Conservation (phyloP, 805 yeast species). For the Yarrowia sp. region DNA sequence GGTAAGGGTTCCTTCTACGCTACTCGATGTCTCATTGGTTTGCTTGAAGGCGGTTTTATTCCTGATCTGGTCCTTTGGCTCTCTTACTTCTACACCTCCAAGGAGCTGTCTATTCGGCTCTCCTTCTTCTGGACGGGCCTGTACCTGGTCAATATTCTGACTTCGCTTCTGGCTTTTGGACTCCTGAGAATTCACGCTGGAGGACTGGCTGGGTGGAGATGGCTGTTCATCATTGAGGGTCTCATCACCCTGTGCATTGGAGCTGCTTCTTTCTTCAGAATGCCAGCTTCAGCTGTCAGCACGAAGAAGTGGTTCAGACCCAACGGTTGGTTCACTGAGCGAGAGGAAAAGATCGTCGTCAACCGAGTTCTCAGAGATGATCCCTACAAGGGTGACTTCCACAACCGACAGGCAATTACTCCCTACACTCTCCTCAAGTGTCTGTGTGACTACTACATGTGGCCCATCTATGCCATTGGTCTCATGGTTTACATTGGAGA, state of each 20-base stretch:
- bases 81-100: slow-evolving; percentile 60
- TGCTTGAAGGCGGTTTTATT: slow-evolving; percentile 66
- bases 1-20: slow-evolving; percentile 46
- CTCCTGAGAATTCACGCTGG: slow-evolving; percentile 53
- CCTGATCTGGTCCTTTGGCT: slow-evolving; percentile 63
- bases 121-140: slow-evolving; percentile 60
- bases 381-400: slow-evolving; percentile 62
- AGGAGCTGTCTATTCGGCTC: slow-evolving; percentile 57
- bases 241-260: slow-evolving; percentile 35
- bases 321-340: slow-evolving; percentile 53
- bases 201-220: slow-evolving; percentile 43
- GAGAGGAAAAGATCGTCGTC: slow-evolving; percentile 57
- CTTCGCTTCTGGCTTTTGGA: slow-evolving; percentile 55
- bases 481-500: slow-evolving; percentile 44
- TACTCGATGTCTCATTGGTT: slow-evolving; percentile 53
- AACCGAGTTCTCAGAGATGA: slow-evolving; percentile 61
- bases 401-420: slow-evolving; percentile 55
- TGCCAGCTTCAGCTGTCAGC: slow-evolving; percentile 56
- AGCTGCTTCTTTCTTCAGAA: slow-evolving; percentile 44
- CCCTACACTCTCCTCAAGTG: slow-evolving; percentile 43
- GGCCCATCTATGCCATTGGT: slow-evolving; percentile 57
- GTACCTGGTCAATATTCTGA: slow-evolving; percentile 47
- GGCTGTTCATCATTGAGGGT: slow-evolving; percentile 31
- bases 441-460: slow-evolving; percentile 50
- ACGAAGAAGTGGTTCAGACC: slow-evolving; percentile 51